These are phyloP conservation scores for Castanea crenata DNA, from an alignment of 306 rosid genomes.

Conservation along the genomic window DNA sequence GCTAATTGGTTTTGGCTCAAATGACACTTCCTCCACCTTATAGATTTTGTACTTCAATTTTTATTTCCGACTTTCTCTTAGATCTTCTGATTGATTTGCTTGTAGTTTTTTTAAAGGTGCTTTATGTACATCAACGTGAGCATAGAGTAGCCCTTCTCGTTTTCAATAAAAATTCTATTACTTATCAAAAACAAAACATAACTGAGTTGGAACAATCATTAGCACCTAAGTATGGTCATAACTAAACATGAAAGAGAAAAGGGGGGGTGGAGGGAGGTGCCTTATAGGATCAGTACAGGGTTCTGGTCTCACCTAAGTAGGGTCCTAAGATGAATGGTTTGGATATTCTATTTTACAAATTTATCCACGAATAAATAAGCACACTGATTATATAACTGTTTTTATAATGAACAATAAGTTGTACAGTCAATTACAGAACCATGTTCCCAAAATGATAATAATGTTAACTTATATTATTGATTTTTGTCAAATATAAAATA, in stretches of 20 bases:
- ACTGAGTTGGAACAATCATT: neutral
- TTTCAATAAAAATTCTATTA: too few relatives aligned
- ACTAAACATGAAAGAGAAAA: neutral
- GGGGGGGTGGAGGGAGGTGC: too few relatives aligned
- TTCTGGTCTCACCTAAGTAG: neutral
- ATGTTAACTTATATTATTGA: neutral
- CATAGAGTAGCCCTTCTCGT: too few relatives aligned
- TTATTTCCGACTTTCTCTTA: too few relatives aligned
- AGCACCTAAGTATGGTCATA: neutral
- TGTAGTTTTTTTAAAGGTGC: too few relatives aligned
- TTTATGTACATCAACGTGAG: too few relatives aligned
- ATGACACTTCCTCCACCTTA: too few relatives aligned
- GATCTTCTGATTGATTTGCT: too few relatives aligned
- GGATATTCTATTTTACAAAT: neutral
- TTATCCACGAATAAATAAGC: neutral
- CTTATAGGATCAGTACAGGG: neutral
- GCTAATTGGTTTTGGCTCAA: too few relatives aligned
- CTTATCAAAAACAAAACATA: too few relatives aligned
- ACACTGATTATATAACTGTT: neutral
- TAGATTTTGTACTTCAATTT: too few relatives aligned
- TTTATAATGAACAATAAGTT: neutral
- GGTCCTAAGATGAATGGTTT: neutral
- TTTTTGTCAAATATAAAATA: neutral
- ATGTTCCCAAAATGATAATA: neutral
- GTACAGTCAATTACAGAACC: neutral